Percentiles rank a stretch among this genome's conserved stretches.
Evolutionary conservation across 768 basidiomycete species (phyloP).

Genomic region (Leccinum arenicola): DNA sequence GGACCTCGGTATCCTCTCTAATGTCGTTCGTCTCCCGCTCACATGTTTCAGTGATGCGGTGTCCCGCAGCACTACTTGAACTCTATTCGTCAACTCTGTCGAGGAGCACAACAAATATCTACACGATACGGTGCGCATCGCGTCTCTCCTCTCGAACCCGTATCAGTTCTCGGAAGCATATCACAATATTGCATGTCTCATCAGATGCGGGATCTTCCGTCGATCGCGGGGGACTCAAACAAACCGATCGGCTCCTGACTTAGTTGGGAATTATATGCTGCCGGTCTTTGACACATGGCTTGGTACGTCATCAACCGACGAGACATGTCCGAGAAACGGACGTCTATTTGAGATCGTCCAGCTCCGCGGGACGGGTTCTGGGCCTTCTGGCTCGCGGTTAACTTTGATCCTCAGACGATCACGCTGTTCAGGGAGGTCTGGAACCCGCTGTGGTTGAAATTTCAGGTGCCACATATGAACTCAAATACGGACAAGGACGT

Average conservation of each 20-base stretch:
- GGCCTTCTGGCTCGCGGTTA: constrained; percentile 70
- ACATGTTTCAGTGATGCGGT: no score
- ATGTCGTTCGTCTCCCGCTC: no score
- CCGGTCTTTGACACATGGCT: constrained; percentile 93
- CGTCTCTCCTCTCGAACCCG: no score
- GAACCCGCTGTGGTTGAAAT: constrained; percentile 92
- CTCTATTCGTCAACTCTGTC: constrained; percentile 95
- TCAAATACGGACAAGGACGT: constrained; percentile 98
- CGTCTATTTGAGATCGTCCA: constrained; percentile 89
- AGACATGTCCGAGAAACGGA: constrained; percentile 85
- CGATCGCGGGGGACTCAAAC: constrained; percentile 94
- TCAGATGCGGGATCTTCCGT: constrained; percentile 89
- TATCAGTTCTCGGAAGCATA: constrained; percentile 91
- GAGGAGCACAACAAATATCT: constrained; percentile 96
- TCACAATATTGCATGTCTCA: constrained; percentile 79
- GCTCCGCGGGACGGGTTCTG: constrained; percentile 63
- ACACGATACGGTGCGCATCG: constrained; percentile 72
- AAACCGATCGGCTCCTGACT: constrained; percentile 92
- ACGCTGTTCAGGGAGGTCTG: constrained; percentile 98
- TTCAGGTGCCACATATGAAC: constrained; percentile 91
- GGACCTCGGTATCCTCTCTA: no score
- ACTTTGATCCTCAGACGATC: constrained; percentile 98
- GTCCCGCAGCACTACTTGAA: constrained; percentile 28
- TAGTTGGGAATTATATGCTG: constrained; percentile 79
- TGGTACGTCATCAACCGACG: constrained; percentile 85